These are phyloP conservation scores for Nannizziopsis arthrosporioides DNA, from an alignment of 2,329 filamentous ascomycete genomes.

Conservation along the genomic window DNA sequence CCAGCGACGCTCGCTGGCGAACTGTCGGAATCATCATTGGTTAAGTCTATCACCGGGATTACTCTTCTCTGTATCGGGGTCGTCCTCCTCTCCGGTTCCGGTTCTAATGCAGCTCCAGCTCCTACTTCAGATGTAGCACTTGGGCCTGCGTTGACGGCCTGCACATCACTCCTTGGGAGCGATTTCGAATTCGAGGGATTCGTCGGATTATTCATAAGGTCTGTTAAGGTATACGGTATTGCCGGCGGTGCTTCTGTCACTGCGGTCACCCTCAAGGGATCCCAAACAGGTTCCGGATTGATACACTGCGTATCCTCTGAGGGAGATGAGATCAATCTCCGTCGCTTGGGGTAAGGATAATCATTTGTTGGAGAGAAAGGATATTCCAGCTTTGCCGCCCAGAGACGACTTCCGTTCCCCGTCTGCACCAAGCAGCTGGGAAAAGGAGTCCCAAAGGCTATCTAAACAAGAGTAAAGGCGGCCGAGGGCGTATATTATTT, in stretches of 20 bases:
- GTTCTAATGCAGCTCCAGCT: no score
- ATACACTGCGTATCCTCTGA: constrained; percentile 12
- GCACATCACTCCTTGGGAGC: neutral
- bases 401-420: neutral
- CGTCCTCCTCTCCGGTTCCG: neutral
- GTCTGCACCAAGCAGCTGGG: neutral
- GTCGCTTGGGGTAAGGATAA: constrained; percentile 22
- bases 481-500: no score
- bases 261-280: no score
- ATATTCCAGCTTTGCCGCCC: constrained; percentile 4
- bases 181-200: neutral
- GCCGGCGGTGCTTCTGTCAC: no score
- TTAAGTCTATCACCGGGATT: constrained; percentile 7
- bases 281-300: neutral
- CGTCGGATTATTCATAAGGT: constrained; percentile 5
- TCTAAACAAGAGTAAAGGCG: no score
- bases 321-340: constrained; percentile 26
- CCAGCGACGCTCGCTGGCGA: neutral
- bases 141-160: neutral
- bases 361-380: constrained; percentile 22
- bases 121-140: neutral
- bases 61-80: neutral
- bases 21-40: constrained; percentile 1
- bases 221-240: neutral
- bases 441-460: neutral